These are phyloP conservation scores for Erythrophleum fordii DNA, from an alignment of 306 rosid species.

Conservation along the genomic window DNA sequence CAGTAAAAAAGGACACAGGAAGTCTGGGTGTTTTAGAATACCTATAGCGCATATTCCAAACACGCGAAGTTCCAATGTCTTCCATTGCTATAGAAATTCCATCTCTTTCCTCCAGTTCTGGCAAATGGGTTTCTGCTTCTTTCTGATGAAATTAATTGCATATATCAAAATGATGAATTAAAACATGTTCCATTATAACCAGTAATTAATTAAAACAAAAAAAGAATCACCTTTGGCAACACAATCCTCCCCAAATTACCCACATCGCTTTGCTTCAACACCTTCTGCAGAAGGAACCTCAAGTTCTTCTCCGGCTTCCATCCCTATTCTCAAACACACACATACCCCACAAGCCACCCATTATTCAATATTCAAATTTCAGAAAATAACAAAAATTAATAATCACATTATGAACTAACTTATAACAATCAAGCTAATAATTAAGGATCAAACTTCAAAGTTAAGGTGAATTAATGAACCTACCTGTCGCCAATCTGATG, in stretches of 20 bases:
- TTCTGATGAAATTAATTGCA: neutral
- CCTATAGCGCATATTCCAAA: slow-evolving; percentile 25
- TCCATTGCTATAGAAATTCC: slow-evolving; percentile 22
- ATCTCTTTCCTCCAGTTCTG: slow-evolving; percentile 22
- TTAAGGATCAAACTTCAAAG: too few relatives aligned
- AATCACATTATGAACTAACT: neutral
- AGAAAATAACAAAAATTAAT: neutral
- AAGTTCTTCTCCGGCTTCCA: slow-evolving; percentile 20
- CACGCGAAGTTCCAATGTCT: slow-evolving; percentile 20
- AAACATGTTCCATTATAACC: neutral
- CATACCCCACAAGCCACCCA: too few relatives aligned
- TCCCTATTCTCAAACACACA: neutral
- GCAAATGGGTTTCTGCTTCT: slow-evolving; percentile 18
- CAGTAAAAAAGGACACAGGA: too few relatives aligned
- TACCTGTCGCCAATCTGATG: neutral
- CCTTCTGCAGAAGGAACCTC: slow-evolving; percentile 22
- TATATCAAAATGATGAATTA: too few relatives aligned
- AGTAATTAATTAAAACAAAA: neutral
- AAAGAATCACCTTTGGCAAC: neutral
- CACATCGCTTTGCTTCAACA: slow-evolving; percentile 21
- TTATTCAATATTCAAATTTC: neutral
- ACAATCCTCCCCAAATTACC: slow-evolving; percentile 16
- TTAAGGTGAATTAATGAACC: neutral
- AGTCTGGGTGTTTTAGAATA: neutral
- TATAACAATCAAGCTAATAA: neutral